Percentiles rank a stretch among this genome's conserved stretches.
Conservation (phyloP, 306 rosid species). For the Begonia peltatifolia region DNA sequence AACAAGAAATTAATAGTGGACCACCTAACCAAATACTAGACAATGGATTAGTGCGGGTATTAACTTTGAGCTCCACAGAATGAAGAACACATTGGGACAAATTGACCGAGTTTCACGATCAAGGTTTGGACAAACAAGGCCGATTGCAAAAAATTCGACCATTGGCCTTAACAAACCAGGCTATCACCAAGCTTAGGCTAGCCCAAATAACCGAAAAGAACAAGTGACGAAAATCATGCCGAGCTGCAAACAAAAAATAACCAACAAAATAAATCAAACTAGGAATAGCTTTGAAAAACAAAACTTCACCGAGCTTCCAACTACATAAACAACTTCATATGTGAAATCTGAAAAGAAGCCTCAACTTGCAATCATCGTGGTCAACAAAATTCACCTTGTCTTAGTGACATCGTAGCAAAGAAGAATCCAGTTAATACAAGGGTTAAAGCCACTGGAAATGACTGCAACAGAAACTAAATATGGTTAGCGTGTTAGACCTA, state of each 20-base stretch:
- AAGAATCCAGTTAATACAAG: conserved; percentile 64
- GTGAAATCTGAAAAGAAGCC: no score
- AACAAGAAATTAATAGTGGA: no score
- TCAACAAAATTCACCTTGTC: conserved; percentile 50
- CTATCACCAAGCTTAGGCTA: conserved; percentile 51
- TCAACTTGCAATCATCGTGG: no score
- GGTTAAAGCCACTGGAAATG: conserved; percentile 68
- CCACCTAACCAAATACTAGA: no score
- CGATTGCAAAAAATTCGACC: conserved; percentile 92
- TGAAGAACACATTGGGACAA: no score
- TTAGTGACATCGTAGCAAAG: conserved; percentile 68
- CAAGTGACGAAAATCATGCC: conserved; percentile 59
- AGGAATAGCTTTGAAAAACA: no score
- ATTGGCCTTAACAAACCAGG: conserved; percentile 75
- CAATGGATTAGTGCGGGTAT: no score
- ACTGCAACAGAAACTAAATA: conserved; percentile 34
- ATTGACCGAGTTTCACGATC: conserved; percentile 19
- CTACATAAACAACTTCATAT: no score
- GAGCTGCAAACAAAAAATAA: conserved; percentile 27
- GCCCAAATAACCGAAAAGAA: conserved; percentile 89
- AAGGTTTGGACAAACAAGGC: conserved; percentile 73
- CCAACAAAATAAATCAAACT: no score
- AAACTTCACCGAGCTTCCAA: no score
- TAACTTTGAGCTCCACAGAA: no score
- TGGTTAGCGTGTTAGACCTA: not conserved